Conservation (phyloP, 169 alveolate genomes). For the Babesia bovis region DNA sequence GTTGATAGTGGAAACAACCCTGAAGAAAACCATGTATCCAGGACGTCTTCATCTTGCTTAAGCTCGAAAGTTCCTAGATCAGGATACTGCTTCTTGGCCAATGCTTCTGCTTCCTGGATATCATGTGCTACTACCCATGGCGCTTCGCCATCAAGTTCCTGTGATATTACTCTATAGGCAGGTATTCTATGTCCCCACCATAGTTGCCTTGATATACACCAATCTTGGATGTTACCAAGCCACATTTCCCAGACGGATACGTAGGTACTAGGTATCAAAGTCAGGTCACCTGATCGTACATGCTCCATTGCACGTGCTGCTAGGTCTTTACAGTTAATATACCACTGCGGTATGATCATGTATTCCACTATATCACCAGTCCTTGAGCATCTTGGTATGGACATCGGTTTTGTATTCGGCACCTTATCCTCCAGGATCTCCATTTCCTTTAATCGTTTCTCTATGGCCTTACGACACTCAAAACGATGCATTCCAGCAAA, state of each 20-base stretch:
- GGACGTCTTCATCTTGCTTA: slow-evolving; percentile 97
- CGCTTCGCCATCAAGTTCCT: slow-evolving; percentile 30
- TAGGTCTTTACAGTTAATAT: slow-evolving; percentile 93
- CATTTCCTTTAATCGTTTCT: slow-evolving; percentile 88
- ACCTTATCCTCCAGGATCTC: slow-evolving; percentile 84
- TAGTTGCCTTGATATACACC: slow-evolving; percentile 99
- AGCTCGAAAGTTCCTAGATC: slow-evolving; percentile 65
- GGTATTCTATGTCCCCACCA: slow-evolving; percentile 99
- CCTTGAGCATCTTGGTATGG: slow-evolving; percentile 96
- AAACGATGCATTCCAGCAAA: slow-evolving; percentile 95
- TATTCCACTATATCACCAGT: slow-evolving; percentile 98
- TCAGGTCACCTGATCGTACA: slow-evolving; percentile 89
- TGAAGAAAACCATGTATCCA: slow-evolving; percentile 99
- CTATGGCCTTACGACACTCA: slow-evolving; percentile 91
- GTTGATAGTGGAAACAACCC: slow-evolving; percentile 97
- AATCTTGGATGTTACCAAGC: slow-evolving; percentile 97
- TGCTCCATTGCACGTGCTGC: slow-evolving; percentile 91
- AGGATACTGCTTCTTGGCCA: slow-evolving; percentile 36
- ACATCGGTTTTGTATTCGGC: slow-evolving; percentile 92
- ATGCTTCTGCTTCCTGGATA: slow-evolving; percentile 51
- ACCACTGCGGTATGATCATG: slow-evolving; percentile 98
- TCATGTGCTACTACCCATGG: slow-evolving; percentile 59
- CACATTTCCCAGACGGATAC: slow-evolving; percentile 96
- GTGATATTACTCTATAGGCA: slow-evolving; percentile 87
- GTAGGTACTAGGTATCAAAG: slow-evolving; percentile 91